Percentiles rank a stretch among this genome's conserved stretches.
Conservation (phyloP, 2,329 filamentous ascomycete genomes). For the Simplicillium sp. region DNA sequence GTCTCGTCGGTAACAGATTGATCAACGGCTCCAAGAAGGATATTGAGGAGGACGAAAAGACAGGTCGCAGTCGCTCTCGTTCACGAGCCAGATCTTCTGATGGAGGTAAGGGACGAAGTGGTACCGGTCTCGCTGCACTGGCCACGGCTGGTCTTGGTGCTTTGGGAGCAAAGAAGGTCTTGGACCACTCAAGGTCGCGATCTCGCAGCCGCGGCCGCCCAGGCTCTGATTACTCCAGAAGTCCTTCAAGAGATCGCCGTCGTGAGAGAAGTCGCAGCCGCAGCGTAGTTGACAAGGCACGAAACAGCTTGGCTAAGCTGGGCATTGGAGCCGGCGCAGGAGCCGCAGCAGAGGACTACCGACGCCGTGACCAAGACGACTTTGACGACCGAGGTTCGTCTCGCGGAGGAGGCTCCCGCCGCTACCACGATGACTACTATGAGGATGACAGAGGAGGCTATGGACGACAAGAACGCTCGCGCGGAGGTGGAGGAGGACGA, state of each 20-base stretch:
- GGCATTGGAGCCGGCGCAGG: constrained; percentile 45
- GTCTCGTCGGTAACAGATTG: constrained; percentile 75
- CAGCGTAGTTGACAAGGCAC: constrained; percentile 54
- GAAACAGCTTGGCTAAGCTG: constrained; percentile 51
- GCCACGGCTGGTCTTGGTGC: constrained; percentile 54
- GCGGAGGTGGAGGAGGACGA: constrained; percentile 17
- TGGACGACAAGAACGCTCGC: constrained; percentile 23
- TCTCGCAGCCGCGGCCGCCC: constrained; percentile 38
- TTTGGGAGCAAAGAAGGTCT: constrained; percentile 50
- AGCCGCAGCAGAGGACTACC: constrained; percentile 24
- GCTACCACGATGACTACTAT: constrained; percentile 34
- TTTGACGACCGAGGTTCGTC: constrained; percentile 28
- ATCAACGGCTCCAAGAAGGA: constrained; percentile 68
- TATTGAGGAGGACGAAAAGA: constrained; percentile 50
- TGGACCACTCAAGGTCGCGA: constrained; percentile 41
- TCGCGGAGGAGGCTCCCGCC: constrained; percentile 20
- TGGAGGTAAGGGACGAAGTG: constrained; percentile 27
- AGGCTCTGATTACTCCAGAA: constrained; percentile 35
- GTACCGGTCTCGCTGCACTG: constrained; percentile 48
- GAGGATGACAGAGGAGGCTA: constrained; percentile 31
- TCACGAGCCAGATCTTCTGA: constrained; percentile 53
- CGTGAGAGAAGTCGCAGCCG: constrained; percentile 45
- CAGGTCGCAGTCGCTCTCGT: constrained; percentile 59
- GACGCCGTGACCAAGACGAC: constrained; percentile 32
- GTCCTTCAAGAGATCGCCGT: constrained; percentile 35